Evolutionary conservation across 495 filamentous ascomycete species (phyloP).

Genomic region (Neurospora sp.): DNA sequence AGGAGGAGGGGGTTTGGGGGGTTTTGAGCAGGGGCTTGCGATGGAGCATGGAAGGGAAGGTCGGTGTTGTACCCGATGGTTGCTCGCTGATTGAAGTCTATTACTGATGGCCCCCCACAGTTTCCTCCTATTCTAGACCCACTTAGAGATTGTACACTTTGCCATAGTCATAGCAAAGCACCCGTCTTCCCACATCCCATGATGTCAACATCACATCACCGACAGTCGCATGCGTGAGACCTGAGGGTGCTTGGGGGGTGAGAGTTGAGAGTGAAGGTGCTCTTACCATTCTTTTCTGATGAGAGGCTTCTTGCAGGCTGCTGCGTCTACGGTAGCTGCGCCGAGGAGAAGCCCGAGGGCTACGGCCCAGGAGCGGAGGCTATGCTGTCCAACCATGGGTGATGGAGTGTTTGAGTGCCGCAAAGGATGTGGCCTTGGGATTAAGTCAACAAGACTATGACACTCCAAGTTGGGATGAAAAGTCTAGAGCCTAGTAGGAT

Average conservation of each 20-base stretch:
- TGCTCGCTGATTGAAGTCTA: too few relatives aligned
- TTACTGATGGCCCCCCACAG: too few relatives aligned
- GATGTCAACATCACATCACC: constrained; percentile 28
- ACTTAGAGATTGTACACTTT: constrained; percentile 6
- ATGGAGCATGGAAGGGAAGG: not conserved
- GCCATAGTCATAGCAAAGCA: constrained; percentile 34
- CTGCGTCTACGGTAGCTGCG: not conserved
- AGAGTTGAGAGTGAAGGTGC: too few relatives aligned
- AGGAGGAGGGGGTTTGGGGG: not conserved
- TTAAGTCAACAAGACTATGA: not conserved
- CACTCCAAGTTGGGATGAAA: not conserved
- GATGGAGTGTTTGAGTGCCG: not conserved
- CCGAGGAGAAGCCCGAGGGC: not conserved
- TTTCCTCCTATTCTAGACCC: not conserved
- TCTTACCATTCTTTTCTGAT: constrained; percentile 11
- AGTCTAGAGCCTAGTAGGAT: not conserved
- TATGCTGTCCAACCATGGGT: not conserved
- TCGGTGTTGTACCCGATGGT: not conserved
- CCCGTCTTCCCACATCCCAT: constrained; percentile 15
- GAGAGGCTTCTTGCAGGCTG: not conserved
- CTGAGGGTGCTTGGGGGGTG: too few relatives aligned
- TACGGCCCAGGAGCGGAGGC: not conserved
- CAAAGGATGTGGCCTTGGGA: too few relatives aligned
- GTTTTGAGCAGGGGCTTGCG: not conserved
- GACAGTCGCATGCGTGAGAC: constrained; percentile 16